Evolutionary conservation across 768 basidiomycete species (phyloP).

Genomic region (Hygrocybe coccinea): DNA sequence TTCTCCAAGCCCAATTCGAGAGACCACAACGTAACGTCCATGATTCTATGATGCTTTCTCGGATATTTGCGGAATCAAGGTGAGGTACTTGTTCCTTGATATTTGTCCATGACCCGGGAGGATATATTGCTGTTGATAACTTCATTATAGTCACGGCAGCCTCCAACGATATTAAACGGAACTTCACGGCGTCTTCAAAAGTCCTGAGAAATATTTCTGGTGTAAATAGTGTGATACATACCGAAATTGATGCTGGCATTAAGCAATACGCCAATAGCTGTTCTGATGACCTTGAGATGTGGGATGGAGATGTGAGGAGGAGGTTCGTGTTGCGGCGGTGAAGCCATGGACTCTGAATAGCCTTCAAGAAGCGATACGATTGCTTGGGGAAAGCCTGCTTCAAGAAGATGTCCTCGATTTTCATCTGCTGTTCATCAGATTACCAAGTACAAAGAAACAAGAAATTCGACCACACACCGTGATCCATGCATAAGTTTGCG

Average conservation of each 20-base stretch:
- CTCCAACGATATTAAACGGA: slow-evolving; percentile 62
- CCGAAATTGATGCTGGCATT: slow-evolving; percentile 78
- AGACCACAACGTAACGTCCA: slow-evolving; percentile 65
- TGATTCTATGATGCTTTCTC: slow-evolving; percentile 40
- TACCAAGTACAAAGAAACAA: not conserved
- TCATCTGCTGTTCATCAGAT: slow-evolving; percentile 45
- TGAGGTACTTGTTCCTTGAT: slow-evolving; percentile 2
- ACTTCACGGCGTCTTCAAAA: slow-evolving; percentile 64
- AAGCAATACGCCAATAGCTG: slow-evolving; percentile 71
- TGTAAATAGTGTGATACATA: slow-evolving; percentile 28
- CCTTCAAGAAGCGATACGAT: slow-evolving; percentile 65
- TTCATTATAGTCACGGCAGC: slow-evolving; percentile 64
- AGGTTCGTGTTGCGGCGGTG: slow-evolving; percentile 34
- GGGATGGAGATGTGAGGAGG: slow-evolving; percentile 50
- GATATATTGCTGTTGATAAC: slow-evolving; percentile 64
- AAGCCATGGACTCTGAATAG: slow-evolving; percentile 49
- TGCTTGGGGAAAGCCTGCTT: slow-evolving; percentile 64
- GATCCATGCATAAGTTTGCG: slow-evolving; percentile 83
- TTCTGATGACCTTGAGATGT: slow-evolving; percentile 70
- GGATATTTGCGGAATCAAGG: slow-evolving; percentile 17
- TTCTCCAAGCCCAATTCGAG: slow-evolving; percentile 74
- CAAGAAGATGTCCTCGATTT: slow-evolving; percentile 66
- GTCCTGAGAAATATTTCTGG: slow-evolving; percentile 4
- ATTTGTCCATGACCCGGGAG: slow-evolving; percentile 61
- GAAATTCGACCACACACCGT: slow-evolving; percentile 44